phyloP scores from a whole-genome alignment of 371 early-diverging fungal species.

The Mortierella sp. region DNA sequence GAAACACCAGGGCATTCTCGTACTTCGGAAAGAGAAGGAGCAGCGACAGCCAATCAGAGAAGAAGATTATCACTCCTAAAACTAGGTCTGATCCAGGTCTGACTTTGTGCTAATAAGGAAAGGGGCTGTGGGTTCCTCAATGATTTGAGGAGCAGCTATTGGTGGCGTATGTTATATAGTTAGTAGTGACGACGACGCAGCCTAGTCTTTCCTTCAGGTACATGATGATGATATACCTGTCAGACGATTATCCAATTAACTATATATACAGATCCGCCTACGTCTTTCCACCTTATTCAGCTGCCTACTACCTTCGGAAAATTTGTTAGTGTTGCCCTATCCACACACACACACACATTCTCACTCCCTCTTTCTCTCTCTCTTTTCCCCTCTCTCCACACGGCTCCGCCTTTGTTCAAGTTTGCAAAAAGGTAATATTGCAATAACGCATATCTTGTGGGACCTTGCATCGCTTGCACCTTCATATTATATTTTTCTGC shows the following conservation, averaged over 20 bases:
- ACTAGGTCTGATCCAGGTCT: neutral
- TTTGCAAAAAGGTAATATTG: too few species aligned
- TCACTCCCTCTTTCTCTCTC: neutral
- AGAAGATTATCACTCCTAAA: neutral
- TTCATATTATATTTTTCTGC: too few species aligned
- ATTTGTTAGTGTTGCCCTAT: neutral
- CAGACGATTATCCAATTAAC: neutral
- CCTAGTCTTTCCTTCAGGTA: neutral
- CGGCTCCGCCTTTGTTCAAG: too few species aligned
- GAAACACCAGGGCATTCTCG: neutral
- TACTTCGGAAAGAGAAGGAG: neutral
- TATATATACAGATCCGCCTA: neutral
- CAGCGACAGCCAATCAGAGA: neutral
- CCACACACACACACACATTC: too few species aligned
- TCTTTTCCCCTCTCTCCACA: neutral
- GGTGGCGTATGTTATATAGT: conserved; percentile 1
- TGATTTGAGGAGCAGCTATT: neutral
- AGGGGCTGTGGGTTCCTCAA: neutral
- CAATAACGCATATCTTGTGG: too few species aligned
- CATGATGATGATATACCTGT: neutral
- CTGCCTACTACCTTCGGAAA: neutral
- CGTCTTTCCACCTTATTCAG: neutral
- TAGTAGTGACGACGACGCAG: neutral
- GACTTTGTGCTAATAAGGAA: conserved; percentile 2
- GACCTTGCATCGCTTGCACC: too few species aligned